These are phyloP conservation scores for Castanopsis chinensis DNA, from an alignment of 306 rosid species.

Conservation along the genomic window DNA sequence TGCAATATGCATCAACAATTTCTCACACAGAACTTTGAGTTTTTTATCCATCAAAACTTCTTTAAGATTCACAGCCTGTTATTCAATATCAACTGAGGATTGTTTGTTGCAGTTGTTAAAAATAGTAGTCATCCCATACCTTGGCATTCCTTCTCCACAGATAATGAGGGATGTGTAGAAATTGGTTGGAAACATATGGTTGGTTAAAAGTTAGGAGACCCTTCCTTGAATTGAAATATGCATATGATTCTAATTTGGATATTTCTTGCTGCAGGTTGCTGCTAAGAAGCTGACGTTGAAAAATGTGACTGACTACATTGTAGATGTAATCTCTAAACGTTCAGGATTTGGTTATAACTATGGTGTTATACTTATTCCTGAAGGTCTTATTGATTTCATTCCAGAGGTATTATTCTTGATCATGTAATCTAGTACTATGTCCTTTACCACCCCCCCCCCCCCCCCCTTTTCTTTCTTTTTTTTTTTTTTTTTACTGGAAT, in stretches of 20 bases:
- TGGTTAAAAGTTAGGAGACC: not conserved
- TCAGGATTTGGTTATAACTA: slow-evolving; percentile 71
- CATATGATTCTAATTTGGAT: slow-evolving; percentile 20
- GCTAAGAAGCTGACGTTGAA: slow-evolving; percentile 90
- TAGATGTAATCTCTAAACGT: slow-evolving; percentile 76
- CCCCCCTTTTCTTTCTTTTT: rapidly evolving
- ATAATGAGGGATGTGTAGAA: not conserved
- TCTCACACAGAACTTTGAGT: not conserved
- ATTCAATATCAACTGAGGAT: not conserved
- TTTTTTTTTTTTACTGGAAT: too few species aligned
- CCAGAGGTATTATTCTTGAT: slow-evolving; percentile 75
- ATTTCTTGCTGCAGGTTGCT: slow-evolving; percentile 72
- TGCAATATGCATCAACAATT: not conserved
- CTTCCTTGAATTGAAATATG: not conserved
- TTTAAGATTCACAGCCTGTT: not conserved
- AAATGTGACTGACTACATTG: slow-evolving; percentile 93
- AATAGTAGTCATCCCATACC: not conserved
- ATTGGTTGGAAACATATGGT: not conserved
- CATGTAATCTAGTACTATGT: slow-evolving; percentile 5
- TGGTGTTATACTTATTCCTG: slow-evolving; percentile 97
- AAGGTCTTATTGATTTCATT: slow-evolving; percentile 98
- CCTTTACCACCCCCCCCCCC: not conserved
- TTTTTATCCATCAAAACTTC: not conserved
- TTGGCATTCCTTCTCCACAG: not conserved
- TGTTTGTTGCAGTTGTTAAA: not conserved